Evolutionary conservation across 2,329 filamentous ascomycete species (phyloP).

Genomic region (Dichotomopilus funicola): DNA sequence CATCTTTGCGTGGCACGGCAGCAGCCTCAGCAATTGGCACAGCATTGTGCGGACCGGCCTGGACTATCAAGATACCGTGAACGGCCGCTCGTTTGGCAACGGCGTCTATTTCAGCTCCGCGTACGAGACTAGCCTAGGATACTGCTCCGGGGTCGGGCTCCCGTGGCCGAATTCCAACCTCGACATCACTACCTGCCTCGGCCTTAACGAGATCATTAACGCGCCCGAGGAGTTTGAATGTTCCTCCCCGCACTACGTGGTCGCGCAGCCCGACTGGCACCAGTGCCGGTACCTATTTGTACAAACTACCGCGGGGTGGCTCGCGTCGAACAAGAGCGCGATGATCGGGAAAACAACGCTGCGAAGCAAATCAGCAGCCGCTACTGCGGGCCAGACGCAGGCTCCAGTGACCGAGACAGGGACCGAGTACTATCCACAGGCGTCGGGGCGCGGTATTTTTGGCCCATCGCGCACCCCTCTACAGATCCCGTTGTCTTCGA

Average conservation of each 20-base stretch:
- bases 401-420: too few species aligned
- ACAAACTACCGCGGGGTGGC: not conserved
- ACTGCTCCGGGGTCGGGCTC: slow-evolving; percentile 29
- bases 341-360: too few species aligned
- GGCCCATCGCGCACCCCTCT: slow-evolving; percentile 14
- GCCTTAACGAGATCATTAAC: slow-evolving; percentile 83
- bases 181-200: slow-evolving; percentile 53
- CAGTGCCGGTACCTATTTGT: slow-evolving; percentile 80
- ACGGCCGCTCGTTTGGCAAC: slow-evolving; percentile 69
- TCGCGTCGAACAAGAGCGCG: not conserved
- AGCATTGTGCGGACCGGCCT: slow-evolving; percentile 79
- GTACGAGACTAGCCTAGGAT: slow-evolving; percentile 50
- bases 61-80: slow-evolving; percentile 54
- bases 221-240: slow-evolving; percentile 54
- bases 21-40: slow-evolving; percentile 73
- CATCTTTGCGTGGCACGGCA: slow-evolving; percentile 84
- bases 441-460: slow-evolving; percentile 11
- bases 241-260: slow-evolving; percentile 58
- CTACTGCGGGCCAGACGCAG: not conserved
- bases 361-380: not conserved
- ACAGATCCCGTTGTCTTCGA: slow-evolving; percentile 30
- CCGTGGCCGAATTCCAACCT: slow-evolving; percentile 60
- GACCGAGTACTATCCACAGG: slow-evolving; percentile 15
- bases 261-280: slow-evolving; percentile 75
- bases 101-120: slow-evolving; percentile 73